Base-by-base conservation (phyloP, 805 yeast species). In the Candida verbasci region DNA sequence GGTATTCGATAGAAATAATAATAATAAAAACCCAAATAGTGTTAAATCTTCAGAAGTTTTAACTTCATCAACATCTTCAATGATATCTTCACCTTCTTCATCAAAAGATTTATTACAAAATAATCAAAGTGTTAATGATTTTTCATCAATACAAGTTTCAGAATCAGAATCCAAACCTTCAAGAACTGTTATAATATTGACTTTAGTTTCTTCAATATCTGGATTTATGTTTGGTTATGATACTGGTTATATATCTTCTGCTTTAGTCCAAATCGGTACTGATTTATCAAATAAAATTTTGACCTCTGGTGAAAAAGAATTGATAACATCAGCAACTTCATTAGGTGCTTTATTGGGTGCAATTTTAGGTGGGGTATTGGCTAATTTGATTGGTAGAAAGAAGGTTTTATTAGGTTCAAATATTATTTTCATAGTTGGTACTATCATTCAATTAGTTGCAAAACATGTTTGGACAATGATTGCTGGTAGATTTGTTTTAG, bases 141-240 rank as follows among this genome's bases (percentile, higher is more conserved):
- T 23, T 11, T 24, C 36, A 24, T 18, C 24, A 25, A 17, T 35
- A 14, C 39, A 35, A 26, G 30, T 35, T 3, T 35, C 39, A 8
- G 47, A 45, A 14, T 37, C 38, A 27, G 37, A 47, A 29, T 38
- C 73, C 9, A 70, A 62, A 39, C 80, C 86, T 3, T 72, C 93
- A 9, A 60, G 68, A 6, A 61, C 85, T 50, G 86, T 88, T 34
- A 63, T 87, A 17, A 60, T 75, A 18, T 60, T 88, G 35, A 85
- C 95, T 0, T 67, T 80, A 34, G 79, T 80, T 18, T 78, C 96
- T 0, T 88, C 96, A 6, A 82, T 91, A 44, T 88, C 96, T 0
- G 97, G 97, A 1, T 87, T 89, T 62, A 78, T 91, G 87, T 91
- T 91, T 62, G 98, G 98, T 48, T 91, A 91, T 55, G 98, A 91